Evolutionary conservation across 23 red algal species (phyloP), one percentile per base, ranked within the genome.

Genomic region (Chondrus crispus): DNA sequence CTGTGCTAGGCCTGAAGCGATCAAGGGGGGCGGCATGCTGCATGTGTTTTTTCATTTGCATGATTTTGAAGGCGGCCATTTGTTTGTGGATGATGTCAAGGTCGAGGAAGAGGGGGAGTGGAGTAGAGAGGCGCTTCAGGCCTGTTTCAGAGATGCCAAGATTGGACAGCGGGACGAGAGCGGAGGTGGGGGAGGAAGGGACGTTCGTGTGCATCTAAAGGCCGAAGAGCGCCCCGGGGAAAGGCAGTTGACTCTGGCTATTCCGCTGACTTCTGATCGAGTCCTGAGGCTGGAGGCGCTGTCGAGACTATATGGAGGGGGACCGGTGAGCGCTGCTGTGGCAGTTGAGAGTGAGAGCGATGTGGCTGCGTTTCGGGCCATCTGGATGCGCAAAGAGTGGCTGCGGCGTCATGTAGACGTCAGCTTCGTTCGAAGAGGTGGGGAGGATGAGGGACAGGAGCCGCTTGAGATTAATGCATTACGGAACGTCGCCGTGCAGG

Each of bases 391-490:
- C 37, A 82, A 80, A n/a, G 20, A 74, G 32, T 87, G 82, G 71
- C 48, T 95, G 11, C 70, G 77, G 42, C 39, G 47, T 40, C 84
- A 89, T 81, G 93, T 95, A 1, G 74, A 88, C 22, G 73, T 95
- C 5, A 64, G 43, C 42, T 81, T 95, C 29, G 73, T 91, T 33
- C 48, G 64, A 35, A 20, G 62, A 46, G 29, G 7, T 11, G 10
- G 29, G 9, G 73, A 47, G n/a, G 53, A 62, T 33, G 63, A 41
- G 7, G 74, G 62, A 40, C 39, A 55, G 6, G 81, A 30, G 9
- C 58, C 39, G 22, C 72, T 96, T 87, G 71, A 88, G 2, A 96
- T 98, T 75, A 98, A 98, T 74, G 89, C 85, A 12, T 68, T 94
- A 24, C 88, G 96, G 22, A 98, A 98, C 87, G 47, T 89, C 14